Conservation (phyloP, 257 asterid genomes). For the Phtheirospermum japonicum region DNA sequence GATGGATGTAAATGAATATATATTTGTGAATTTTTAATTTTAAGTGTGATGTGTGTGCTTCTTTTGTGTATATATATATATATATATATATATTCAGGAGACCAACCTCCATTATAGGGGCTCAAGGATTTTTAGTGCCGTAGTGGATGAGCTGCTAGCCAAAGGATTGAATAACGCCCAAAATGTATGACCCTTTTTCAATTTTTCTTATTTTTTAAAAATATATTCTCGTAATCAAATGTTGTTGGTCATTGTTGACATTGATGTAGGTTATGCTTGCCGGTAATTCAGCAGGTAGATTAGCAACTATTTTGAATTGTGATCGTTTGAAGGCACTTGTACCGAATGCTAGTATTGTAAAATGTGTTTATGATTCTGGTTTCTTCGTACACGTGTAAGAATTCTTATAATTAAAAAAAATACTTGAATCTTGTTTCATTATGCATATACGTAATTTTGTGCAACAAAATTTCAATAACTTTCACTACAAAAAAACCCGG, state of each 20-base stretch:
- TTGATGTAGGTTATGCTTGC: slow-evolving; percentile 34
- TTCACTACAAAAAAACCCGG: no score
- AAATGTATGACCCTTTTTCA: slow-evolving; percentile 24
- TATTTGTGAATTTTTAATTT: no score
- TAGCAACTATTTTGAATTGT: slow-evolving; percentile 43
- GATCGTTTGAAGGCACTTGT: slow-evolving; percentile 37
- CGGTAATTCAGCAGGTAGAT: slow-evolving; percentile 55
- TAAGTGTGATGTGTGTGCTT: no score
- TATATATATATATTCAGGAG: slow-evolving; percentile 17
- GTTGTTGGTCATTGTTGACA: background rate
- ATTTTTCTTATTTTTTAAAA: background rate
- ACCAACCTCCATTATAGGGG: slow-evolving; percentile 35
- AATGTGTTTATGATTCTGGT: slow-evolving; percentile 49
- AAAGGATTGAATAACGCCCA: slow-evolving; percentile 34
- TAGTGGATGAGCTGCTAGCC: slow-evolving; percentile 27
- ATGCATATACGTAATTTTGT: no score
- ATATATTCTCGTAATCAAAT: background rate
- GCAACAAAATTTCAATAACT: no score
- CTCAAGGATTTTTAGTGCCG: slow-evolving; percentile 35
- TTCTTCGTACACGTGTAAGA: slow-evolving; percentile 31
- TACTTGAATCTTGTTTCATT: no score
- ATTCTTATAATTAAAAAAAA: no score
- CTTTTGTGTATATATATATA: no score
- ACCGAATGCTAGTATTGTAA: slow-evolving; percentile 23
- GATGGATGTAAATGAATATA: no score